A percentile compares a stretch with the other conserved stretches of the same genome.
Conservation (phyloP, 2,329 filamentous ascomycete genomes). For the Apiospora arundinis region DNA sequence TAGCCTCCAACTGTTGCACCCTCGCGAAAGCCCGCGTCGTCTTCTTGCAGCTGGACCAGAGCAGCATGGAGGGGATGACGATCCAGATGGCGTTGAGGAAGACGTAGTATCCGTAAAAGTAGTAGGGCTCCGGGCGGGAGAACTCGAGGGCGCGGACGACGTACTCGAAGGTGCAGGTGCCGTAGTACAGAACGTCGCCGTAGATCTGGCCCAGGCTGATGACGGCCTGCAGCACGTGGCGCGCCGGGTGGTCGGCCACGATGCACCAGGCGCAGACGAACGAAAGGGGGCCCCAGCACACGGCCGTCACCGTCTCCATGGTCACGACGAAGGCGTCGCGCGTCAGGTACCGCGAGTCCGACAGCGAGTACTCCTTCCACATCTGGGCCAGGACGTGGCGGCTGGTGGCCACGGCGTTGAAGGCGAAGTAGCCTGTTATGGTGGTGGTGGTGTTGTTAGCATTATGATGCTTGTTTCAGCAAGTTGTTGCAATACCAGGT, state of each 20-base stretch:
- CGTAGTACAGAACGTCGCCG: conserved; percentile 59
- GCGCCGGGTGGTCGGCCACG: conserved; percentile 49
- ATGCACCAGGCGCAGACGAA: conserved; percentile 54
- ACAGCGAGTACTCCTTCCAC: conserved; percentile 65
- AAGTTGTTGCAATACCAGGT: not conserved
- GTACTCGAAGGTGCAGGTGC: conserved; percentile 52
- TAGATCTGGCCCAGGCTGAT: conserved; percentile 57
- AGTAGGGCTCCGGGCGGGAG: conserved; percentile 57
- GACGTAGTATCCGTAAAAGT: conserved; percentile 61
- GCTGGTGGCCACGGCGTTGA: conserved; percentile 51
- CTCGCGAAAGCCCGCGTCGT: conserved; percentile 20
- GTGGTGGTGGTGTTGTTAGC: not conserved
- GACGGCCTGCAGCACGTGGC: conserved; percentile 55
- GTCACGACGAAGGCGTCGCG: conserved; percentile 59
- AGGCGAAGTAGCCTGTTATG: conserved; percentile 52
- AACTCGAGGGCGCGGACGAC: conserved; percentile 47
- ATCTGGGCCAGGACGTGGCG: conserved; percentile 57
- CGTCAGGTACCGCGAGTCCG: conserved; percentile 62
- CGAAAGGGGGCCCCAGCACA: conserved; percentile 60
- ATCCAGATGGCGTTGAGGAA: conserved; percentile 61
- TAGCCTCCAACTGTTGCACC: conserved; percentile 1
- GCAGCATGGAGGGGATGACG: conserved; percentile 49
- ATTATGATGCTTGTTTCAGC: not conserved
- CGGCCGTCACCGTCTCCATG: conserved; percentile 61
- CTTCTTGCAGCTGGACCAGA: conserved; percentile 29